Percentiles rank a stretch among this genome's conserved stretches.
phyloP scores from a whole-genome alignment of 768 basidiomycete genomes.

The Harrya chromipes region DNA sequence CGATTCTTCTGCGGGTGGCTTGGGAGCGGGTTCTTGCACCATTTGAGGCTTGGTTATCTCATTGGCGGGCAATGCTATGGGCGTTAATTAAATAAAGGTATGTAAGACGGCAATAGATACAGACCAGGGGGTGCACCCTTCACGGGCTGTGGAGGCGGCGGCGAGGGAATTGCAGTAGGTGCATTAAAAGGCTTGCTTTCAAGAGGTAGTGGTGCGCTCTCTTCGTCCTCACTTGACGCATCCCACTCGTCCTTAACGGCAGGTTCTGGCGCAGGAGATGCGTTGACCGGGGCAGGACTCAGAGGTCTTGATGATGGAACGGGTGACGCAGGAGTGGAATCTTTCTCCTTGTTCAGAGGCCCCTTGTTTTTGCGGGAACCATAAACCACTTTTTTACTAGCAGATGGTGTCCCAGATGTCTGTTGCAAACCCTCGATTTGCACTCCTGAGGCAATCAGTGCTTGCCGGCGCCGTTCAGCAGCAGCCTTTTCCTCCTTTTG shows the following conservation, averaged over 20 bases:
- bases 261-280: constrained; percentile 27
- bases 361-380: constrained; percentile 80
- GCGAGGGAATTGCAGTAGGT: background rate
- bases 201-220: constrained; percentile 23
- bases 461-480: constrained; percentile 88
- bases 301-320: constrained; percentile 53
- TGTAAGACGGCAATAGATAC: constrained; percentile 1
- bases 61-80: constrained; percentile 6
- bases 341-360: constrained; percentile 43
- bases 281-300: constrained; percentile 31
- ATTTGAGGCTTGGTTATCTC: constrained; percentile 15
- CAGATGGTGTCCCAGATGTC: constrained; percentile 37
- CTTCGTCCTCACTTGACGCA: constrained; percentile 56
- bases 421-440: constrained; percentile 88
- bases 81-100: background rate
- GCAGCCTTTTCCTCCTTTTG: constrained; percentile 92
- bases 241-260: constrained; percentile 67
- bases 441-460: constrained; percentile 84
- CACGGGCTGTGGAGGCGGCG: background rate
- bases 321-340: constrained; percentile 40
- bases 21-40: constrained; percentile 26
- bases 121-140: constrained; percentile 10
- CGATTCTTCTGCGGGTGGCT: constrained; percentile 28
- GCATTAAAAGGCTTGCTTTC: constrained; percentile 15
- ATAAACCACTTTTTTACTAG: constrained; percentile 74